Conservation (phyloP, 2,329 filamentous ascomycete genomes). For the Aphanocladium album region DNA sequence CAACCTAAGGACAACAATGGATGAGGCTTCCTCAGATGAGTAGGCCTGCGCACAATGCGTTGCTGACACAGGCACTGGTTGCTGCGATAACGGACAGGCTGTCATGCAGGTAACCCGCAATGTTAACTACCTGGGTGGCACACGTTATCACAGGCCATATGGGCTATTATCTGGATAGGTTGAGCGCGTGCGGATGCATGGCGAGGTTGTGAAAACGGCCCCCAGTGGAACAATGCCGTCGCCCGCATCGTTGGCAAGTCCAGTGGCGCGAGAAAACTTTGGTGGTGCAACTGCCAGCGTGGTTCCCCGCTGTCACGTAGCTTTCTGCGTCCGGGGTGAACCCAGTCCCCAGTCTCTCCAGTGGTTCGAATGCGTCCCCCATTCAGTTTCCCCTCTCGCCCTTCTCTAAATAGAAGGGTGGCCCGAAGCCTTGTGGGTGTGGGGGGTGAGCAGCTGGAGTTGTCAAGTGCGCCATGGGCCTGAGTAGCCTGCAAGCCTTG, state of each 20-base stretch:
- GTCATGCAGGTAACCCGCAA: not conserved
- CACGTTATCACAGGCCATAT: not conserved
- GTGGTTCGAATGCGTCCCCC: conserved; percentile 4
- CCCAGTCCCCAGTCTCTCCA: conserved; percentile 6
- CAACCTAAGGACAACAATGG: not conserved
- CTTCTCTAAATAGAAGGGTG: not conserved
- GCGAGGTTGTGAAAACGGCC: not conserved
- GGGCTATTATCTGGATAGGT: not conserved
- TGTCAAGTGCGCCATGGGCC: not conserved
- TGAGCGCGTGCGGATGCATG: not conserved
- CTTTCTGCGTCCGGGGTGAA: not conserved
- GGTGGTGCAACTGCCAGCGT: not conserved
- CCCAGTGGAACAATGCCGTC: not conserved
- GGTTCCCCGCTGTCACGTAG: conserved; percentile 14
- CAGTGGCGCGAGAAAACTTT: not conserved
- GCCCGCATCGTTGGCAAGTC: not conserved
- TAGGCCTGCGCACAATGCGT: not conserved
- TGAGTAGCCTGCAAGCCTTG: not conserved
- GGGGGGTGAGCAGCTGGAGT: not conserved
- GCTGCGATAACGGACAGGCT: not conserved
- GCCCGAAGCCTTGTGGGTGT: not conserved
- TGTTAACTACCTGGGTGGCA: conserved; percentile 1
- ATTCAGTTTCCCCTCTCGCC: not conserved
- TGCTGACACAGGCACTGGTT: not conserved
- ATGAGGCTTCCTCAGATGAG: not conserved